Evolutionary conservation across 2,329 filamentous ascomycete genomes (phyloP).

Genomic region (Clarireedia homoeocarpa): DNA sequence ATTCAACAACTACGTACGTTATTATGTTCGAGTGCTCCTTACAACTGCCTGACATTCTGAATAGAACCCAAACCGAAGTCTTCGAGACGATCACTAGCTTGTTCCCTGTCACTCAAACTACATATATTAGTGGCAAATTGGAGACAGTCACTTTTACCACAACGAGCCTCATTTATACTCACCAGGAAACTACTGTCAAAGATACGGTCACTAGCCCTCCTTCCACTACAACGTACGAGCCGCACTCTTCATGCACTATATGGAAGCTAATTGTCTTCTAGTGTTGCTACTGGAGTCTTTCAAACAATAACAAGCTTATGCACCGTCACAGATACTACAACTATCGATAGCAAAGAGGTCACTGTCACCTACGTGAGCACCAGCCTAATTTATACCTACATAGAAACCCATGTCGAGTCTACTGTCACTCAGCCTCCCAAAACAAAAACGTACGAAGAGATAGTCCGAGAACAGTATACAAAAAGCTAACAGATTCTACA

Average conservation of each 20-base stretch:
- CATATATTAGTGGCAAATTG: conserved; percentile 6
- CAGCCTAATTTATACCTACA: conserved; percentile 21
- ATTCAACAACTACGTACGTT: background rate
- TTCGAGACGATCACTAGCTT: conserved; percentile 2
- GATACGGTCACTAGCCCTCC: background rate
- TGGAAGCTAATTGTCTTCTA: background rate
- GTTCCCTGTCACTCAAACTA: conserved; percentile 30
- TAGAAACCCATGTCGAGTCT: background rate
- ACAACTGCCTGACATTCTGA: background rate
- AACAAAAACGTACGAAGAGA: conserved; percentile 8
- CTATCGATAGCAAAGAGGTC: conserved; percentile 34
- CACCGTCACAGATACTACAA: conserved; percentile 40
- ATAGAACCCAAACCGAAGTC: background rate
- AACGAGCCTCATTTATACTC: background rate
- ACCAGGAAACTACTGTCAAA: background rate
- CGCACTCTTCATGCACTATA: too few relatives aligned
- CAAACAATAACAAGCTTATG: conserved; percentile 34
- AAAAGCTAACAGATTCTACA: background rate
- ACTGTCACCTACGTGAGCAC: conserved; percentile 23
- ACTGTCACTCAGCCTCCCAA: conserved; percentile 1
- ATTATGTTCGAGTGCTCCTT: background rate
- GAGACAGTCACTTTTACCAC: conserved; percentile 3
- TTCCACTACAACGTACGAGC: background rate
- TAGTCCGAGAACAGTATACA: too few relatives aligned
- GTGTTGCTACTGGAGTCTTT: conserved; percentile 13